Evolutionary conservation across 495 filamentous ascomycete species (phyloP), one percentile per base, ranked within the genome.

Genomic region (Aspergillus taichungensis): DNA sequence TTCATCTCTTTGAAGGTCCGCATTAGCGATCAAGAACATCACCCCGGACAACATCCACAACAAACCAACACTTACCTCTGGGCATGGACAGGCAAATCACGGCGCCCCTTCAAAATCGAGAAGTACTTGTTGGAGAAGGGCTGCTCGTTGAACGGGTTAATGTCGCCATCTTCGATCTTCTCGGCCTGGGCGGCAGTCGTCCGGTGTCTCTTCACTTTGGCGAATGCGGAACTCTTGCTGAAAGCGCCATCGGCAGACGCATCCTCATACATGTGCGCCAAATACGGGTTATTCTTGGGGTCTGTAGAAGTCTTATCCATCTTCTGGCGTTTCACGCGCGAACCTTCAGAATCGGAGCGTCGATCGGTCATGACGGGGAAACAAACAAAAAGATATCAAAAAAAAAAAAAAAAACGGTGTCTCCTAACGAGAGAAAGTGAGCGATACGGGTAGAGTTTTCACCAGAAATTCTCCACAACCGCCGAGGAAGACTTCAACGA

Each of bases 51-150:
- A 12, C 18, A 30, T 30, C 28, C 9, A 30, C 1, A 29, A 7
- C 49, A 9, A 42, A 3, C 32, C 34, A 41, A 43, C 34, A 65
- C 74, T 52, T 56, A 89, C 84, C 87, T 81, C 62, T 99, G 94
- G 48, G 81, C 76, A 62, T 90, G 80, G 24, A 99, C 91, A 13
- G 94, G 94, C 34, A 99, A 76, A 51, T 87, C 82, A 53, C 91
- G 80, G 46, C 94, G 77, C 40, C 74, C 75, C 67, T 91, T 76
- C 51, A 97, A 65, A 53, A 99, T 97, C 42, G 77, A 79, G 61
- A 95, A 85, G 68, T 99, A 99, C 56, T 82, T 79, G 42, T 77
- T 73, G 27, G 89, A 91, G 45, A 94, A 80, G 0, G 77, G 77
- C 34, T 73, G 66, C 35, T 79, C 77, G 39, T 75, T 97, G 75